These are phyloP conservation scores for Aquilaria yunnanensis DNA, from an alignment of 345 rosid species.

Conservation along the genomic window DNA sequence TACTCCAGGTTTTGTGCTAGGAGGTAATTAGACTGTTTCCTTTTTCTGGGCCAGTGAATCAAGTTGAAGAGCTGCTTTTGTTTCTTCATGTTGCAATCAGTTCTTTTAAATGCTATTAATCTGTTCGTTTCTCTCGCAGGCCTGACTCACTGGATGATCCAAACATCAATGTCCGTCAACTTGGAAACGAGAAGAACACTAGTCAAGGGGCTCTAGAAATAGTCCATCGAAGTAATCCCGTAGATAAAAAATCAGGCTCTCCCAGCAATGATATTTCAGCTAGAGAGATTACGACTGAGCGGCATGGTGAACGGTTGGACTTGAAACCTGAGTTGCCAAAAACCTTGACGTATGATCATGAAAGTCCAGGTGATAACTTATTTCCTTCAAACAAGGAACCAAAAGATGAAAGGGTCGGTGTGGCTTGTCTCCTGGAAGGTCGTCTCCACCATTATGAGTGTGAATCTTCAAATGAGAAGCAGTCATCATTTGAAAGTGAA, in stretches of 20 bases:
- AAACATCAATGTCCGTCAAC: conserved; percentile 18
- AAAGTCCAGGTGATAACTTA: conserved; percentile 22
- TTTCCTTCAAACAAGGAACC: conserved; percentile 21
- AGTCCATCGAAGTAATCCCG: conserved; percentile 14
- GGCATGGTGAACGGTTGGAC: conserved; percentile 20
- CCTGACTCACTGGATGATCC: conserved; percentile 25
- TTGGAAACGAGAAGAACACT: conserved; percentile 18
- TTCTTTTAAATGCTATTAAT: conserved; percentile 8
- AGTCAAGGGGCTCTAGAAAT: conserved; percentile 19
- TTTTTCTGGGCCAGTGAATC: neutral
- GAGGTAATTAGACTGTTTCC: conserved; percentile 25
- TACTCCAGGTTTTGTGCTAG: conserved; percentile 26
- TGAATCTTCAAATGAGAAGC: conserved; percentile 13
- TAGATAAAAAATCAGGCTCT: conserved; percentile 18
- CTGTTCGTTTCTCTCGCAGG: conserved; percentile 20
- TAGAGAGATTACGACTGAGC: conserved; percentile 17
- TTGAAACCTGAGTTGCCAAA: conserved; percentile 30
- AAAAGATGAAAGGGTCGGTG: conserved; percentile 11
- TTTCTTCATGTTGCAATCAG: neutral
- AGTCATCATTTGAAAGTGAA: conserved; percentile 23
- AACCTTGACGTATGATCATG: conserved; percentile 17
- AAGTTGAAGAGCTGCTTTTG: neutral
- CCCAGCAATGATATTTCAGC: conserved; percentile 14
- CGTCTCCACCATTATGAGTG: conserved; percentile 12
- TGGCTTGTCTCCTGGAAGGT: neutral